Evolutionary conservation across 2,329 filamentous ascomycete species (phyloP).

Genomic region (Neurospora sp.): DNA sequence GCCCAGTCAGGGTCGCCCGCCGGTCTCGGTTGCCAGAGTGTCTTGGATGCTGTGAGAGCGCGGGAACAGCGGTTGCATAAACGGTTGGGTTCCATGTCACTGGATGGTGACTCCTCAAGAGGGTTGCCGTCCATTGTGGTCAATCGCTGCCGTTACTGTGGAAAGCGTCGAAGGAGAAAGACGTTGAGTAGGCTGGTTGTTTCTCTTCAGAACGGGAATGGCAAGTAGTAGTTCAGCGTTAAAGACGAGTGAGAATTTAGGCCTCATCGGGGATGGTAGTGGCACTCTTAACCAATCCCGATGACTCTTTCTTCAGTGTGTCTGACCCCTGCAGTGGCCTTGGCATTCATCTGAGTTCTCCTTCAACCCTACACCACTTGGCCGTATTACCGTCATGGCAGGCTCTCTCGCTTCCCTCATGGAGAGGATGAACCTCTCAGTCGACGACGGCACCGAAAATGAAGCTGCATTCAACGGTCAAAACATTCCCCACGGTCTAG

Average conservation of each 20-base stretch:
- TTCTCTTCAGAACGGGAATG: not conserved
- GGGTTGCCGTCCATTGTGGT: not conserved
- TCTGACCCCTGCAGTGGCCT: no score
- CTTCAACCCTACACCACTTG: not conserved
- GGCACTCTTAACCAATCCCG: no score
- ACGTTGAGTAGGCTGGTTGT: not conserved
- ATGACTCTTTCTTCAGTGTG: no score
- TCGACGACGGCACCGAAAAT: not conserved
- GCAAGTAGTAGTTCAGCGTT: not conserved
- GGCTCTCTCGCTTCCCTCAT: not conserved
- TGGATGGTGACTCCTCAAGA: not conserved
- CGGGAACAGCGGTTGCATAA: not conserved
- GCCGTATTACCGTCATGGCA: not conserved
- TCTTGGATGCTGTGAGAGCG: not conserved
- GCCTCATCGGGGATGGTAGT: no score
- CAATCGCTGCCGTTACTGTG: not conserved
- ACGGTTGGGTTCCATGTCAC: not conserved
- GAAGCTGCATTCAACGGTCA: not conserved
- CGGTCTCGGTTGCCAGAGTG: not conserved
- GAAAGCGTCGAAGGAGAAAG: not conserved
- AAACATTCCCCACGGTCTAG: not conserved
- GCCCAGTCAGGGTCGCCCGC: not conserved
- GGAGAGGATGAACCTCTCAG: not conserved
- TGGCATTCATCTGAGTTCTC: not conserved
- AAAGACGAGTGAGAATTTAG: not conserved